Evolutionary conservation across 768 basidiomycete species (phyloP), one percentile per base, ranked within the genome.

Genomic region (Lepiota venenata): DNA sequence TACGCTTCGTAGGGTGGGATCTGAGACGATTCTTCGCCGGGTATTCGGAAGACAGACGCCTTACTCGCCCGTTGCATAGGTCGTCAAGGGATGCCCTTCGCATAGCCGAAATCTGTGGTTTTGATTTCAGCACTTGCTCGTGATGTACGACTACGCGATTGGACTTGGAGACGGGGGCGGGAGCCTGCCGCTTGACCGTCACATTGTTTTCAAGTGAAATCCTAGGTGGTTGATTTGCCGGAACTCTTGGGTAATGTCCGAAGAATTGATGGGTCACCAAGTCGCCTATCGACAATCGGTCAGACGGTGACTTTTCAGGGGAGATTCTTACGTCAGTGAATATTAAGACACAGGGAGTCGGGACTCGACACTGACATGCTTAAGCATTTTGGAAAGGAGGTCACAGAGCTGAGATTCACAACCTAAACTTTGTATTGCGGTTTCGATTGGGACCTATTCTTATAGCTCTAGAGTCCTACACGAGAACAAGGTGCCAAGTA

Each of bases 401-500:
- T 54, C 27, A 32, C 49, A 29, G 39, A 56, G 21, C 22, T 39
- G 40, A 47, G 11, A 15, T 49, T 18, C 36, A 22, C 43, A 44
- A 27, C 20, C 21, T 10, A 43, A 18, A 2, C 18, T 21, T 52
- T 15, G 12, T 20, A 42, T 12, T 15, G 12, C 29, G 2, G 3
- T 15, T 36, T 32, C 15, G 18, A 22, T 8, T 35, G 46, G 15
- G 44, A 36, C 44, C 38, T 51, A 27, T 29, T 18, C 29, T 20
- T 50, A 14, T 9, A 16, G 9, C 8, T 51, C 41, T 18, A 15
- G 11, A 41, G 41, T 27, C 25, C 5, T 14, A 11, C n/a, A 46
- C 16, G 18, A 8, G 22, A 8, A 9, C 15, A n/a, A 16, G 18
- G 25, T 15, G 58, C 63, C 42, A 71, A 71, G 5, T 16, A 12